A percentile compares a stretch with the other conserved stretches of the same genome.
Evolutionary conservation across 495 filamentous ascomycete genomes (phyloP).

Genomic region (Penicillium lagena): DNA sequence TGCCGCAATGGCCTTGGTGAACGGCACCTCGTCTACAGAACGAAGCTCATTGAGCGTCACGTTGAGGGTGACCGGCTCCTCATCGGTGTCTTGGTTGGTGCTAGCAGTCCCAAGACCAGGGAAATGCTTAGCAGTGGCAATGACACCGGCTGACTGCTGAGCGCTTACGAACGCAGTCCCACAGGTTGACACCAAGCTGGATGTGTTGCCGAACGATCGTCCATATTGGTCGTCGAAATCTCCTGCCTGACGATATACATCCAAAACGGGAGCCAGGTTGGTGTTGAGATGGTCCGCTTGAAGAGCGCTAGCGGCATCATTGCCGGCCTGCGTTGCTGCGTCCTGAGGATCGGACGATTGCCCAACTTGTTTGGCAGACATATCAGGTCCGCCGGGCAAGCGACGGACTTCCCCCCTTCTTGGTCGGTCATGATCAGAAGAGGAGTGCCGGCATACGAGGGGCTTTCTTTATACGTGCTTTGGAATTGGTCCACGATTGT

Average conservation of each 20-base stretch:
- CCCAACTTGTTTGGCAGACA: conserved; percentile 24
- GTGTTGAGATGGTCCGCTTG: conserved; percentile 17
- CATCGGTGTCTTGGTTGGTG: conserved; percentile 20
- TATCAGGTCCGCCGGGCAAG: conserved; percentile 22
- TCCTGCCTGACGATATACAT: conserved; percentile 20
- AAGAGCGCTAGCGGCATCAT: conserved; percentile 15
- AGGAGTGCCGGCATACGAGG: conserved; percentile 15
- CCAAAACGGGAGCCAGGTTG: conserved; percentile 27
- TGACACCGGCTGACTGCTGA: conserved; percentile 23
- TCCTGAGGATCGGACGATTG: conserved; percentile 9
- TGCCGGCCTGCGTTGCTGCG: conserved; percentile 18
- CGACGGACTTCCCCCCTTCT: conserved; percentile 27
- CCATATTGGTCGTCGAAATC: conserved; percentile 23
- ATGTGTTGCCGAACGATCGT: conserved; percentile 23
- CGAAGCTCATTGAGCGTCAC: conserved; percentile 14
- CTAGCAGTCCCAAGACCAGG: conserved; percentile 20
- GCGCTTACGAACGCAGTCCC: conserved; percentile 19
- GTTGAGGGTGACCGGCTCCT: conserved; percentile 23
- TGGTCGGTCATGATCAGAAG: conserved; percentile 34
- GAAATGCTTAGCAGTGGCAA: conserved; percentile 32
- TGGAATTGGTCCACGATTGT: conserved; percentile 16
- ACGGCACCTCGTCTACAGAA: conserved; percentile 19
- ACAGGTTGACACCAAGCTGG: conserved; percentile 15
- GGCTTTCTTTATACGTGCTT: conserved; percentile 17
- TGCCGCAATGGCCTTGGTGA: conserved; percentile 17